Conservation (phyloP, 768 basidiomycete species). For the Boletus vermiculosoides region DNA sequence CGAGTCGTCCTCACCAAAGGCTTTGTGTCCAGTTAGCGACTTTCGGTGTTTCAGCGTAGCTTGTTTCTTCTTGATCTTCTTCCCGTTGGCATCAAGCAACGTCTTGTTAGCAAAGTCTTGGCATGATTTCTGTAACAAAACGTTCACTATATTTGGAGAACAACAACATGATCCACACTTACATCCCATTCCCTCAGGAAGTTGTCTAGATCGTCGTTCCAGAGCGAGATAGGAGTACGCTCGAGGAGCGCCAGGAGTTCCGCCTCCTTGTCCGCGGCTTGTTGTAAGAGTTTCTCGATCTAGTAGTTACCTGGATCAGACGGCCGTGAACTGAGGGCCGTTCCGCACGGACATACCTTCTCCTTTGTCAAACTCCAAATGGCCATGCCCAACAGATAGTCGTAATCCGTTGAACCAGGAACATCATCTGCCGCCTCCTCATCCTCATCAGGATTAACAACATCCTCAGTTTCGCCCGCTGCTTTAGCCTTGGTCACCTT, state of each 20-base stretch:
- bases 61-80: slow-evolving; percentile 58
- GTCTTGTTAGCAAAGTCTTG: slow-evolving; percentile 45
- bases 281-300: slow-evolving; percentile 82
- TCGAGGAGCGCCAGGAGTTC: slow-evolving; percentile 79
- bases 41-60: slow-evolving; percentile 53
- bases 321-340: background rate
- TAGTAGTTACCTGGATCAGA: slow-evolving; percentile 30
- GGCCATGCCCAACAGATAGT: slow-evolving; percentile 93
- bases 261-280: slow-evolving; percentile 77
- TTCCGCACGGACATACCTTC: slow-evolving; percentile 50
- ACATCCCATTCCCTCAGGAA: slow-evolving; percentile 89
- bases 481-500: slow-evolving; percentile 70
- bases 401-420: slow-evolving; percentile 65
- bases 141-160: background rate
- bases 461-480: slow-evolving; percentile 62
- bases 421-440: slow-evolving; percentile 41
- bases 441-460: slow-evolving; percentile 51
- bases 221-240: slow-evolving; percentile 77
- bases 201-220: slow-evolving; percentile 84
- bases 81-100: slow-evolving; percentile 46
- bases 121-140: slow-evolving; percentile 37
- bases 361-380: slow-evolving; percentile 95
- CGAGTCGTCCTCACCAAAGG: slow-evolving; percentile 37
- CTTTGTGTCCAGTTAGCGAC: slow-evolving; percentile 44
- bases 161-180: slow-evolving; percentile 28